Evolutionary conservation across 176 grass and related monocot genomes (phyloP), one percentile per base, ranked within the genome.

Genomic region (Bolboschoenus planiculmis): DNA sequence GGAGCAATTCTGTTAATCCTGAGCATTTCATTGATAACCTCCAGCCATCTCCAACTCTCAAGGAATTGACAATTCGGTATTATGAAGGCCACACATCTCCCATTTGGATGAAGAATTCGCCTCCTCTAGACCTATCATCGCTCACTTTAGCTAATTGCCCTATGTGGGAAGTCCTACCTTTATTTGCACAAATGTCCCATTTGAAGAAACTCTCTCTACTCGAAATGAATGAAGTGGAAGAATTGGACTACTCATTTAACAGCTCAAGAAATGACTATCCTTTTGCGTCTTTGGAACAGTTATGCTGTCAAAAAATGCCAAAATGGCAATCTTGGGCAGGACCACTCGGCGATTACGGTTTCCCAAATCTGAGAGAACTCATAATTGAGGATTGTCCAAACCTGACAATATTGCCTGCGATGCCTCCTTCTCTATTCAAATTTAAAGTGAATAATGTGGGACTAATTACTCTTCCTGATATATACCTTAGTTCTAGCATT

Each of bases 301-400:
- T 66, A 66, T 7, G 0, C 15, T 66, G 62, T 18, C 0, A 0
- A 4, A 2, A 18, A 3, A 37, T 66, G 62, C 62, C 15, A 36
- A 66, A 66, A 20, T 66, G 62, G 62, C 0, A 36, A 66, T 66
- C 31, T 4, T 66, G 62, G 71, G 39, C 82, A 35, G 1, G 2
- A 29, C 10, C 0, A 26, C 87, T 82, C 15, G 83, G 56, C 42
- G 13, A 77, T 66, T 72, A 76, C 78, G 46, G 21, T 24, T 85
- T 90, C 84, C 61, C 85, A 46, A 78, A 24, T 42, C 81, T 90
- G 26, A 71, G 55, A 24, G 58, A 37, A 1, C n/a, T 90, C 10
- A 48, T 27, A 7, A 34, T 90, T 44, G 43, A 3, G 18, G 0
- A 9, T 6, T 87, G 88, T 62, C 65, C 58, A 56, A 55, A 74